Evolutionary conservation across 345 rosid species (phyloP).

Genomic region (Salix caprea): DNA sequence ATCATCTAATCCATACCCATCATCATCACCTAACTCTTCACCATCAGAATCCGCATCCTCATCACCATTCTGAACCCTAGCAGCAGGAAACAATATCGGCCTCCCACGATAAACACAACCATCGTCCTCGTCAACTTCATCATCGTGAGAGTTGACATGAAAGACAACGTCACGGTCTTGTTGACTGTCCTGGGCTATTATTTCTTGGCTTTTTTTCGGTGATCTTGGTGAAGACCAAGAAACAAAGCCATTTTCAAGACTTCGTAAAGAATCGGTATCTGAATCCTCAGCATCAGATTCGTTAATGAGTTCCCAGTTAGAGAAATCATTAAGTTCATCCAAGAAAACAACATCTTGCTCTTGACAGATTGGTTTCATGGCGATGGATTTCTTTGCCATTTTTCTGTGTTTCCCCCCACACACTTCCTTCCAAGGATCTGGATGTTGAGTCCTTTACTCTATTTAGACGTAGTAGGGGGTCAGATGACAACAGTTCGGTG

Average conservation of each 20-base stretch:
- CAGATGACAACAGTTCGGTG: background rate
- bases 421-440: background rate
- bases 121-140: background rate
- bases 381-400: background rate
- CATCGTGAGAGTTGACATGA: background rate
- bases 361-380: background rate
- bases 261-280: constrained; percentile 19
- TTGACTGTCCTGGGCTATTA: background rate
- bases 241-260: constrained; percentile 24
- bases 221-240: constrained; percentile 14
- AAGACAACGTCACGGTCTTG: background rate
- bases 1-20: constrained; percentile 32
- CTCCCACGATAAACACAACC: background rate
- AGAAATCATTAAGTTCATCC: constrained; percentile 14
- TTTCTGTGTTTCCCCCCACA: background rate
- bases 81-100: background rate
- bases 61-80: background rate
- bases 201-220: background rate
- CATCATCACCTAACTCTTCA: background rate
- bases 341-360: constrained; percentile 7
- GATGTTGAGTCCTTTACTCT: background rate
- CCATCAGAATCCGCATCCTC: background rate
- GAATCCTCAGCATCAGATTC: constrained; percentile 28
- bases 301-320: constrained; percentile 41
- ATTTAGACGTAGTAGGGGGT: background rate